phyloP scores from a whole-genome alignment of 352 stramenopile species.

The Aphanomyces astaci region DNA sequence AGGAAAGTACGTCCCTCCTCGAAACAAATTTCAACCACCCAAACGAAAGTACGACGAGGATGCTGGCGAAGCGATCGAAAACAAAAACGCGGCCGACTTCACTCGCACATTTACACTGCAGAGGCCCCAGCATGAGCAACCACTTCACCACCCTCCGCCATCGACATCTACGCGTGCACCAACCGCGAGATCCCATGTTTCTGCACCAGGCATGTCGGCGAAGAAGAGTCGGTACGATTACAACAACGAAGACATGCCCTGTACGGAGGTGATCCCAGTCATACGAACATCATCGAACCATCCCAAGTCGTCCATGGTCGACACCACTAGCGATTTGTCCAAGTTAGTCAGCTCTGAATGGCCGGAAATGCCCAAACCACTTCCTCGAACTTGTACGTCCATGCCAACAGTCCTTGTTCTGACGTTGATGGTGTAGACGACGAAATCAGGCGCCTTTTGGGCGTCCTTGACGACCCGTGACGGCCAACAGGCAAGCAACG shows the following conservation, averaged over 20 bases:
- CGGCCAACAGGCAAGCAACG: neutral
- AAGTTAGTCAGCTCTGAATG: slow-evolving; percentile 13
- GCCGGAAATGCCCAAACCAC: neutral
- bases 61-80: neutral
- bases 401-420: neutral
- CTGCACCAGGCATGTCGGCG: neutral
- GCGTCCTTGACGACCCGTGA: neutral
- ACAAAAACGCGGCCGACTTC: slow-evolving; percentile 9
- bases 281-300: too few relatives aligned
- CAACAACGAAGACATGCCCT: neutral
- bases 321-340: neutral
- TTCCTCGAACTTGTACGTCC: slow-evolving; percentile 5
- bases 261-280: too few relatives aligned
- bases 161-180: neutral
- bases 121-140: neutral
- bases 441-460: slow-evolving; percentile 1
- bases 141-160: neutral
- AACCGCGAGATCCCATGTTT: neutral
- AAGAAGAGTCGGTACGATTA: neutral
- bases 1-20: slow-evolving; percentile 1
- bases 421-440: neutral
- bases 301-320: too few relatives aligned
- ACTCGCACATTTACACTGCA: neutral
- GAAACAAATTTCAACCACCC: slow-evolving; percentile 8
- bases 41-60: slow-evolving; percentile 13